Evolutionary conservation across 441 rosid genomes (phyloP), one percentile per base, ranked within the genome.

Genomic region (Adansonia madagascariensis): DNA sequence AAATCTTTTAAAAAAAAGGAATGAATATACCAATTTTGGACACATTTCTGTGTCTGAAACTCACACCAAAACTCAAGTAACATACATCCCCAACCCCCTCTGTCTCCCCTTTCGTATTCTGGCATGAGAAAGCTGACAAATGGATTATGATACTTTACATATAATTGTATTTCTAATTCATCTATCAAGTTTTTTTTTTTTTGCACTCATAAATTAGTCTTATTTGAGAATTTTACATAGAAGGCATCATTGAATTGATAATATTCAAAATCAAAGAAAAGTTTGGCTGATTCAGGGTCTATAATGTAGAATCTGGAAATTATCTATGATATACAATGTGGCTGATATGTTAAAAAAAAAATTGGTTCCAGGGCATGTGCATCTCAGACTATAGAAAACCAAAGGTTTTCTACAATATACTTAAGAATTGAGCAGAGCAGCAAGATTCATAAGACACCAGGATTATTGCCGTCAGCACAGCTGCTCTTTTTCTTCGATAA

Each of bases 391-490:
- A 75, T 73, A 81, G 12, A 81, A 90, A 75, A 81, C 92, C 94
- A 6, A 73, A 82, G 57, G 81, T 87, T 27, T 87, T 81, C 85
- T 90, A 86, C 70, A 85, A 89, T 81, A 77, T 90, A 79, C 82
- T 90, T 35, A 61, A 80, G 77, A 39, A 82, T 4, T 81, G 22
- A 77, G 47, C 31, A 15, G 31, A 3, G 35, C 14, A 22, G 24
- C 50, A 55, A 49, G 55, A 52, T 55, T 35, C 27, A 2, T 15
- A 1, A 71, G 12, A 39, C 52, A 20, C 31, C 73, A 39, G 12
- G 10, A 39, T 10, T 72, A 5, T 57, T 18, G 39, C 17, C 5
- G 35, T 35, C 67, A 22, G 3, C 8, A 17, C 41, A 20, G 10
- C 20, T 63, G 6, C 0, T 55, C n/a, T 35, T 55, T 55, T 15